phyloP scores from a whole-genome alignment of 2,329 filamentous ascomycete genomes.

The Xylaria sp. region DNA sequence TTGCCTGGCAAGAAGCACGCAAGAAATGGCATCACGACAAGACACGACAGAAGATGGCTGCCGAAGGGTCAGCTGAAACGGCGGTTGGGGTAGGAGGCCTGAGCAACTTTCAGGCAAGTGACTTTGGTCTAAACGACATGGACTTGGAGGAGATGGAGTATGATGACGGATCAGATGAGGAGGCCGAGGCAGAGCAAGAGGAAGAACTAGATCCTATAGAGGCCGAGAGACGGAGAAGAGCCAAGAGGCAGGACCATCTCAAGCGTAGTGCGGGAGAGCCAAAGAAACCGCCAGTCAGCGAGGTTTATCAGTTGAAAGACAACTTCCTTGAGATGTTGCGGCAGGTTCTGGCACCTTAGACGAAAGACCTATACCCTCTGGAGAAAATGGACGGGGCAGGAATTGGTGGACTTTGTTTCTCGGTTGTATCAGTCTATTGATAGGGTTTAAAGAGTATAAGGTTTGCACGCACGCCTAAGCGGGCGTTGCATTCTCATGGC shows the following conservation, averaged over 20 bases:
- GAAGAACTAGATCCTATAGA: constrained; percentile 86
- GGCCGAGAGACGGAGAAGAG: constrained; percentile 77
- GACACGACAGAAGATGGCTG: constrained; percentile 98
- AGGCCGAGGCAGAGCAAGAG: constrained; percentile 69
- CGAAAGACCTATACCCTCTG: neutral
- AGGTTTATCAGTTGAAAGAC: constrained; percentile 78
- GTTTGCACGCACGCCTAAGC: neutral
- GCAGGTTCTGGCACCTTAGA: constrained; percentile 74
- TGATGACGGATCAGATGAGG: constrained; percentile 70
- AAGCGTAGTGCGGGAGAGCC: constrained; percentile 82
- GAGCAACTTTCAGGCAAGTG: constrained; percentile 69
- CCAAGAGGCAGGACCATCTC: constrained; percentile 78
- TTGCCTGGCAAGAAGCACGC: constrained; percentile 90
- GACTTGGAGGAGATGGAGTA: constrained; percentile 87
- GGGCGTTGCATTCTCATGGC: constrained; percentile 4
- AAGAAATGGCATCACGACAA: constrained; percentile 99
- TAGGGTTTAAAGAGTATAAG: constrained; percentile 2
- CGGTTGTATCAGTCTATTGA: constrained; percentile 4
- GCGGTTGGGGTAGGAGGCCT: constrained; percentile 56
- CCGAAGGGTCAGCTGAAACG: constrained; percentile 63
- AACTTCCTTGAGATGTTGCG: constrained; percentile 83
- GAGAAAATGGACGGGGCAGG: constrained; percentile 7
- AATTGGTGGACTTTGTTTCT: neutral
- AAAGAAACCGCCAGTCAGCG: constrained; percentile 74
- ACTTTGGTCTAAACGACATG: constrained; percentile 87